Conservation (phyloP, 345 rosid genomes). For the Euphorbia tirucalli region DNA sequence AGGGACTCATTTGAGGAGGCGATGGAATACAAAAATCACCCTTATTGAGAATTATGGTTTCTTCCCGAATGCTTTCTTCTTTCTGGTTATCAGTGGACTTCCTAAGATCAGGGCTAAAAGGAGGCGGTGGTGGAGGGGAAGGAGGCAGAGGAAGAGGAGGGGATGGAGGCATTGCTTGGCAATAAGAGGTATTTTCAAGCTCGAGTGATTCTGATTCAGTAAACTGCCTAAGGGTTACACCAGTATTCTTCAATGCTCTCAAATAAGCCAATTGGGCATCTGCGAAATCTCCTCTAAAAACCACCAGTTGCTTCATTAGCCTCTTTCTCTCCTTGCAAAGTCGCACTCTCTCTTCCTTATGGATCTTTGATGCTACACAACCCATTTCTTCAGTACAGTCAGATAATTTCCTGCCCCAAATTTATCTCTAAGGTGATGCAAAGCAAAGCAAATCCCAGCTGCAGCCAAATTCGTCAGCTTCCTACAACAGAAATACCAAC, state of each 20-base stretch:
- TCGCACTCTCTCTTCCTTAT: constrained; percentile 70
- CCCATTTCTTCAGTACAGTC: constrained; percentile 50
- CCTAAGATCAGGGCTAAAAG: constrained; percentile 51
- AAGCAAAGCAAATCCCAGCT: background rate
- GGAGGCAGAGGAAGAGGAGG: constrained; percentile 64
- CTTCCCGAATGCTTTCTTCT: constrained; percentile 38
- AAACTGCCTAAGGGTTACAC: constrained; percentile 86
- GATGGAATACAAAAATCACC: constrained; percentile 36
- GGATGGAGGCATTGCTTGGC: constrained; percentile 30
- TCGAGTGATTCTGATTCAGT: constrained; percentile 81
- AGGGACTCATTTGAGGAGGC: constrained; percentile 40
- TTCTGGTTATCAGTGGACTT: constrained; percentile 27
- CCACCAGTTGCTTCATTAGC: constrained; percentile 69
- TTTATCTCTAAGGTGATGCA: background rate
- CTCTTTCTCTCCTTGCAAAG: constrained; percentile 79
- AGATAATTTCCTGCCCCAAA: background rate
- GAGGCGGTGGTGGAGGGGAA: constrained; percentile 76
- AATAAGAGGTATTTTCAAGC: constrained; percentile 49
- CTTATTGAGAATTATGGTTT: constrained; percentile 38
- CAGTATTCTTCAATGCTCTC: constrained; percentile 80
- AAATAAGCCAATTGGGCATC: constrained; percentile 72
- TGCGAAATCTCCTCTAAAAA: constrained; percentile 69
- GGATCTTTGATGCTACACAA: constrained; percentile 79
- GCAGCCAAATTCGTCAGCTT: background rate
- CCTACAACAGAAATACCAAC: constrained; percentile 4